Evolutionary conservation across 257 asterid species (phyloP), one percentile per base, ranked within the genome.

Genomic region (Petunia secreta): DNA sequence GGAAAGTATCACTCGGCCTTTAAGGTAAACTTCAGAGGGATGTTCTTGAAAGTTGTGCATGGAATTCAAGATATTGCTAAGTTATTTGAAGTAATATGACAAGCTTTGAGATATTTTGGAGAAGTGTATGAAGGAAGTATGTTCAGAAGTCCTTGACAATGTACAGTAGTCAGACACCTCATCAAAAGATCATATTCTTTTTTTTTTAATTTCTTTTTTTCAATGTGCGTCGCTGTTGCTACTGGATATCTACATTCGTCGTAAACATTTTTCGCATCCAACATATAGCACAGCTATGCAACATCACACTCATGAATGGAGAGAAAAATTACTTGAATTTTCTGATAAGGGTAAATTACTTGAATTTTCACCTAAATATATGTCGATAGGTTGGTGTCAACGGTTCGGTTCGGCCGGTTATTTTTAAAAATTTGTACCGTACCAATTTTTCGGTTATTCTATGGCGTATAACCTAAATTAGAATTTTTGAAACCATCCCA

Each of bases 11-110:
- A 65, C 74, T 65, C 74, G 15, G 3, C 2, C 6, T 40, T 65
- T 65, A 14, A 6, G 50, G 6, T 39, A 44, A 65, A 65, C 40
- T 65, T 65, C 52, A 13, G 4, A 65, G 14, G 25, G 46, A 39
- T 40, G 13, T 14, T 65, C 52, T 14, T 65, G 74, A 65, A 8
- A 14, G 74, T 65, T 65, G 36, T 65, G 73, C 74, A 65, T 65
- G 41, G 39, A 44, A 13, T 1, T 5, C 2, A 9, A 39, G 3
- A 36, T 65, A 38, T 40, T 65, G 1, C 40, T 0, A 65, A 39
- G 6, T 39, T 65, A 39, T 65, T 39, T 39, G 34, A 48, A 65
- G 36, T 11, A 65, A 65, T 65, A 65, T 64, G 7, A 40, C 53
- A 66, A 66, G 41, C 75, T 15, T 66, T 66, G 75, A 40, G 53